These are phyloP conservation scores for Polyporus tsugae DNA, from an alignment of 1,284 basidiomycete species.

Conservation along the genomic window DNA sequence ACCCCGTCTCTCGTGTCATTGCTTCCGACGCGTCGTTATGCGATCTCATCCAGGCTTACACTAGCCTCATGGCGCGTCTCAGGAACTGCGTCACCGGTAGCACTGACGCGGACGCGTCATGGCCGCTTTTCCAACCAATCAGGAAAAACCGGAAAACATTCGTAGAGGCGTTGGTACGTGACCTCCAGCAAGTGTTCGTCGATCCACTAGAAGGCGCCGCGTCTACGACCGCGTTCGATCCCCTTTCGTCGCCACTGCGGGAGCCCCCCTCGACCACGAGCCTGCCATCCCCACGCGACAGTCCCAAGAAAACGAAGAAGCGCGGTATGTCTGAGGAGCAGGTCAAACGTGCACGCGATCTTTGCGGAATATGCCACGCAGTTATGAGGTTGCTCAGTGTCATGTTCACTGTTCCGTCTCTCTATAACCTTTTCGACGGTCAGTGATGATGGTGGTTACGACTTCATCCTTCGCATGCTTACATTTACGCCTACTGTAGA, in stretches of 20 bases:
- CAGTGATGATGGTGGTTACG: slow-evolving; percentile 38
- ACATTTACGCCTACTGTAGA: slow-evolving; percentile 48
- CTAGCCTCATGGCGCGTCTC: slow-evolving; percentile 68
- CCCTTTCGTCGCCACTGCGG: slow-evolving; percentile 35
- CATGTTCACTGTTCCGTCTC: slow-evolving; percentile 63
- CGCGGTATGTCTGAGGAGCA: slow-evolving; percentile 78
- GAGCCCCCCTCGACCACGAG: slow-evolving; percentile 41
- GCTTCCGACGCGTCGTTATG: slow-evolving; percentile 53
- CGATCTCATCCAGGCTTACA: slow-evolving; percentile 77
- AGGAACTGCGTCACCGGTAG: slow-evolving; percentile 55
- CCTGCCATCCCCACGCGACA: slow-evolving; percentile 58
- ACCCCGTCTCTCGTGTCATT: slow-evolving; percentile 66
- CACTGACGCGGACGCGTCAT: slow-evolving; percentile 65
- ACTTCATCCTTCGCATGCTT: neutral
- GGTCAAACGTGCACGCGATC: slow-evolving; percentile 77
- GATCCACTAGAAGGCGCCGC: slow-evolving; percentile 54
- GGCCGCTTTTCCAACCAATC: slow-evolving; percentile 76
- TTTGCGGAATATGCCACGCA: slow-evolving; percentile 73
- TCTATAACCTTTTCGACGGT: slow-evolving; percentile 71
- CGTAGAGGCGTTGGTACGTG: slow-evolving; percentile 63
- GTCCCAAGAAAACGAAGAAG: slow-evolving; percentile 59
- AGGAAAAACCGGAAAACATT: slow-evolving; percentile 59
- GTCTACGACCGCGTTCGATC: slow-evolving; percentile 9
- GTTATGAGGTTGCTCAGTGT: slow-evolving; percentile 70
- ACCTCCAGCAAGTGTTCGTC: slow-evolving; percentile 67